Evolutionary conservation across 441 rosid genomes (phyloP).

Genomic region (Populus hybrid): DNA sequence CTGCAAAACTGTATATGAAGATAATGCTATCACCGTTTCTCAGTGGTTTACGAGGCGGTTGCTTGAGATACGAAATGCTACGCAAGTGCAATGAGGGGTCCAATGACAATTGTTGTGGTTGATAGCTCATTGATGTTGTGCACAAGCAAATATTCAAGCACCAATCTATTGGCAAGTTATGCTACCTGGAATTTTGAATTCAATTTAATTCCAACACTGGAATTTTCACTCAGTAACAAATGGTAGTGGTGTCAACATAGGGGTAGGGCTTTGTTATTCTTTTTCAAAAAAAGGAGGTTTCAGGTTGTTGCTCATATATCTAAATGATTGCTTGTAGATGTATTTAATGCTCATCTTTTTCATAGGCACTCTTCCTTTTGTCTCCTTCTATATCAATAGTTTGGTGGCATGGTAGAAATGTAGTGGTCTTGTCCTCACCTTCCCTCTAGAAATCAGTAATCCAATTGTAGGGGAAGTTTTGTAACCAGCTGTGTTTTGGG

Average conservation of each 20-base stretch:
- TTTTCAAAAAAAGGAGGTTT: neutral
- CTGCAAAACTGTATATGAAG: too few species aligned
- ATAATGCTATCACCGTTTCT: too few species aligned
- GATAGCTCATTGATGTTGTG: neutral
- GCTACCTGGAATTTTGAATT: neutral
- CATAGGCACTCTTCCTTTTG: neutral
- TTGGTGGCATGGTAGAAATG: neutral
- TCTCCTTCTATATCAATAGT: neutral
- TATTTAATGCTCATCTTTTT: neutral
- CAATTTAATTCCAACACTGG: neutral
- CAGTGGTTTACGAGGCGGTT: too few species aligned
- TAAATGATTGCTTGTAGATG: too few species aligned
- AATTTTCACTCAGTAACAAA: too few species aligned
- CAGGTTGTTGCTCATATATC: neutral
- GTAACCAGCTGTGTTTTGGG: neutral
- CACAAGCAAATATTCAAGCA: neutral
- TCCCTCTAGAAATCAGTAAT: neutral
- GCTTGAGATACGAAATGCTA: too few species aligned
- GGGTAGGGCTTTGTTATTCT: neutral
- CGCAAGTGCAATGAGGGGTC: too few species aligned
- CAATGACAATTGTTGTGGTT: neutral
- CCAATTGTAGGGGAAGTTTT: neutral
- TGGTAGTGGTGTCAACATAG: neutral
- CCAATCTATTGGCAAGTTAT: neutral
- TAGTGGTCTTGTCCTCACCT: neutral